A percentile compares a stretch with the other conserved stretches of the same genome.
Conservation (phyloP, 2,329 filamentous ascomycete species). For the Ceratocystis ficicola region DNA sequence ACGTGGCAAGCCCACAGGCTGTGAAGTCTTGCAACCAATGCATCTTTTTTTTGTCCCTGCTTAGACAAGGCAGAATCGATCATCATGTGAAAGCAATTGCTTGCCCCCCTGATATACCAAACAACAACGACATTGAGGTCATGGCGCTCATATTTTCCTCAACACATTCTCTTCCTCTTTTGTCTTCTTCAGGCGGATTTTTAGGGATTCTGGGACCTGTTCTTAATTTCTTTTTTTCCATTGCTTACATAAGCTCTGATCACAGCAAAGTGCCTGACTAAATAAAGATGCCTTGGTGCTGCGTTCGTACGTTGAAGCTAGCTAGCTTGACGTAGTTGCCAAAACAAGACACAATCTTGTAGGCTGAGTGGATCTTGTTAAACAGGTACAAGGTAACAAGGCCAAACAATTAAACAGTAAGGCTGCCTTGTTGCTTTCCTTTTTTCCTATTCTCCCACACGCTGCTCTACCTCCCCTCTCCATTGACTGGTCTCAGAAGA, state of each 20-base stretch:
- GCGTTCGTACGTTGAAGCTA: no score
- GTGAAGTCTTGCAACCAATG: background rate
- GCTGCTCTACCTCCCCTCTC: background rate
- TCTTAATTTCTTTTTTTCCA: background rate
- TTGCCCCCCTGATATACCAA: background rate
- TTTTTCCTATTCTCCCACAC: background rate
- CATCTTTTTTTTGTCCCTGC: background rate
- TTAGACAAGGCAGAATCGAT: background rate
- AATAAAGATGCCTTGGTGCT: no score
- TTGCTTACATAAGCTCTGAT: background rate
- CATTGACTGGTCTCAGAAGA: no score
- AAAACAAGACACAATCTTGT: background rate
- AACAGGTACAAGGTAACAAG: background rate
- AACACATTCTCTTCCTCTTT: no score
- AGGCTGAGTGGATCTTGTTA: background rate
- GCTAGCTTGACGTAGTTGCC: slow-evolving; percentile 1
- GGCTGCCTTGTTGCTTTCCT: background rate
- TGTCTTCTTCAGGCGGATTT: no score
- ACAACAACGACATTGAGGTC: background rate
- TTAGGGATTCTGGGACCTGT: no score
- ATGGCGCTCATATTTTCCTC: no score
- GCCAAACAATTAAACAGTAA: background rate
- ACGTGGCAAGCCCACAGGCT: background rate
- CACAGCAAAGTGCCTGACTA: background rate
- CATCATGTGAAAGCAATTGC: background rate